phyloP scores from a whole-genome alignment of 306 rosid species.

The Citrullus mucosospermus region DNA sequence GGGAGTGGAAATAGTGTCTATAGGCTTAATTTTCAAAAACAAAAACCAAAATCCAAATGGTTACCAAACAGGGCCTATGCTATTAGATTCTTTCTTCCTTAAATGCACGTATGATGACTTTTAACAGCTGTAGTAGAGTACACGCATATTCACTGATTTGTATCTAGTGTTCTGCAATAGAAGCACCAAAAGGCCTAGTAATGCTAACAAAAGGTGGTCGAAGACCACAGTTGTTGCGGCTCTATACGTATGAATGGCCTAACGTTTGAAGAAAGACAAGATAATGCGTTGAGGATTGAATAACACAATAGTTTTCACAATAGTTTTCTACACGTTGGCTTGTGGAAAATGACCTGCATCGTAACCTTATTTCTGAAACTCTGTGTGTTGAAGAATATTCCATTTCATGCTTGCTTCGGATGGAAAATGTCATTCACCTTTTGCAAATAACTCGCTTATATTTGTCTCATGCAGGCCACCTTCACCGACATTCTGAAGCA shows the following conservation, averaged over 20 bases:
- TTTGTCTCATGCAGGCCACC: conserved; percentile 67
- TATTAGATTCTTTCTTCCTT: neutral
- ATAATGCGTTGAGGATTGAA: neutral
- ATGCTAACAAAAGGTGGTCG: neutral
- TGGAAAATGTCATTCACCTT: neutral
- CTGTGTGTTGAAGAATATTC: neutral
- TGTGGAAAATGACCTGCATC: neutral
- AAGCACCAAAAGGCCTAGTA: neutral
- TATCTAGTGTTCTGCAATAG: neutral
- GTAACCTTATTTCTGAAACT: neutral
- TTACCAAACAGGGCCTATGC: neutral
- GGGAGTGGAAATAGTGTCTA: too few species aligned
- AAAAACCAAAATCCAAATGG: too few species aligned
- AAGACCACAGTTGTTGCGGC: neutral
- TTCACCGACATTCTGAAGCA: conserved; percentile 91
- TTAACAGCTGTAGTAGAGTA: neutral
- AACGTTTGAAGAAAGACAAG: neutral
- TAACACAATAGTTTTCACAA: neutral
- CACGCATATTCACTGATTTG: neutral
- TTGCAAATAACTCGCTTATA: neutral
- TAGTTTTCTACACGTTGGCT: neutral
- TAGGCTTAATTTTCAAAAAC: too few species aligned
- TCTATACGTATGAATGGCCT: neutral
- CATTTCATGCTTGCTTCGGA: neutral
- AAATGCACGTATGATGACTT: neutral